These are phyloP conservation scores for Penicillium sclerotigenum DNA, from an alignment of 2,329 filamentous ascomycete species.

Conservation along the genomic window DNA sequence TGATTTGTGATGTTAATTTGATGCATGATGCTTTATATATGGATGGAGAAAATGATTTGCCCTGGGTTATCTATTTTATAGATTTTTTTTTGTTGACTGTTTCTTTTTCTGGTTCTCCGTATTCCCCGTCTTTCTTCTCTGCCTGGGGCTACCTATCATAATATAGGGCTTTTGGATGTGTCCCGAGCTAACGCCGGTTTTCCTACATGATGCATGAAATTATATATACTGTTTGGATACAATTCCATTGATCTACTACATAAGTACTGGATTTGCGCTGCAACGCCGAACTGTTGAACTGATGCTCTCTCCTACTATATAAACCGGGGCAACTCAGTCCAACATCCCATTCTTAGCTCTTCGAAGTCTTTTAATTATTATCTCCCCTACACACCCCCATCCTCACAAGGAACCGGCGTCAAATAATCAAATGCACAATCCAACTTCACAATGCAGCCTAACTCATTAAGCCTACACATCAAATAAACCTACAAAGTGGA, in stretches of 20 bases:
- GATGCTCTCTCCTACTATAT: neutral
- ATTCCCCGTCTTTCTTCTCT: neutral
- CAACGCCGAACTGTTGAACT: neutral
- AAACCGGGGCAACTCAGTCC: neutral
- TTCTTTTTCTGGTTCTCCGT: conserved; percentile 8
- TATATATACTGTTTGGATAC: neutral
- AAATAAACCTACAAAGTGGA: no score
- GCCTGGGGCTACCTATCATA: neutral
- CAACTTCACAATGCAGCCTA: neutral
- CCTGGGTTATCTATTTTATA: conserved; percentile 7
- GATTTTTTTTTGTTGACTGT: conserved; percentile 3
- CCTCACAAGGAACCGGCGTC: no score
- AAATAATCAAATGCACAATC: neutral
- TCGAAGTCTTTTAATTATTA: neutral
- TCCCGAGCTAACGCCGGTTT: conserved; percentile 16
- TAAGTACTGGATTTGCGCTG: neutral
- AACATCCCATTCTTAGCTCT: neutral
- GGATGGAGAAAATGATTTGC: conserved; percentile 7
- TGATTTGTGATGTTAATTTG: conserved; percentile 6
- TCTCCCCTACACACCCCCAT: no score
- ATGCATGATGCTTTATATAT: conserved; percentile 10
- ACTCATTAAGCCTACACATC: no score
- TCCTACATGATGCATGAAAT: conserved; percentile 4
- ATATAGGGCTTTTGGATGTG: conserved; percentile 5
- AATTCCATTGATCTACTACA: neutral